phyloP scores from a whole-genome alignment of 257 asterid genomes.

The Jacaranda mimosifolia region DNA sequence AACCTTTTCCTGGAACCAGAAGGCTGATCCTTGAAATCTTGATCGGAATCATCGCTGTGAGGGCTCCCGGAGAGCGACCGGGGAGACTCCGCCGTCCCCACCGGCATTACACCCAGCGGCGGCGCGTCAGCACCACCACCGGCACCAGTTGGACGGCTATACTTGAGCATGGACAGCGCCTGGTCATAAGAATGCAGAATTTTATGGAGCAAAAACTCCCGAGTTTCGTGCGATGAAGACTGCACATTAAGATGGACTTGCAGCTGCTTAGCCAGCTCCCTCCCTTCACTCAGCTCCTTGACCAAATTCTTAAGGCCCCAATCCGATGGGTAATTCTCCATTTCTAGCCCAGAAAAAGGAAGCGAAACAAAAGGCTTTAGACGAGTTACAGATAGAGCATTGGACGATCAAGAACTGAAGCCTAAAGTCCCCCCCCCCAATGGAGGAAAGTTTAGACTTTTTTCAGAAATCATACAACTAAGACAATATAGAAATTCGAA shows the following conservation, averaged over 20 bases:
- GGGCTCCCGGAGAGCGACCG: constrained; percentile 54
- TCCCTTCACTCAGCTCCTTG: constrained; percentile 64
- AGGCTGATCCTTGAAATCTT: constrained; percentile 55
- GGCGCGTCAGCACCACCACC: neutral
- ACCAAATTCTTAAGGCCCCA: constrained; percentile 45
- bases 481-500: neutral
- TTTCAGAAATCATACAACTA: constrained; percentile 29
- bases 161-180: constrained; percentile 55
- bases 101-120: constrained; percentile 13
- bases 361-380: neutral
- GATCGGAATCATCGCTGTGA: constrained; percentile 63
- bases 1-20: constrained; percentile 63
- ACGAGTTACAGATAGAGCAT: constrained; percentile 18
- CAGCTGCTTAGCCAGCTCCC: constrained; percentile 71
- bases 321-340: constrained; percentile 54
- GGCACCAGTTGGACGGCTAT: neutral
- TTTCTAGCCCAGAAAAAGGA: constrained; percentile 19
- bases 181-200: constrained; percentile 63
- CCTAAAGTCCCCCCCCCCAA: neutral
- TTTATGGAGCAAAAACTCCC: constrained; percentile 58
- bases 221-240: constrained; percentile 43
- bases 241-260: constrained; percentile 56
- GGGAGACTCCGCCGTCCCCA: constrained; percentile 51
- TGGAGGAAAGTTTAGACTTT: constrained; percentile 9
- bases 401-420: neutral